Evolutionary conservation across 352 stramenopile species (phyloP).

Genomic region (Phytophthora podocarpi): DNA sequence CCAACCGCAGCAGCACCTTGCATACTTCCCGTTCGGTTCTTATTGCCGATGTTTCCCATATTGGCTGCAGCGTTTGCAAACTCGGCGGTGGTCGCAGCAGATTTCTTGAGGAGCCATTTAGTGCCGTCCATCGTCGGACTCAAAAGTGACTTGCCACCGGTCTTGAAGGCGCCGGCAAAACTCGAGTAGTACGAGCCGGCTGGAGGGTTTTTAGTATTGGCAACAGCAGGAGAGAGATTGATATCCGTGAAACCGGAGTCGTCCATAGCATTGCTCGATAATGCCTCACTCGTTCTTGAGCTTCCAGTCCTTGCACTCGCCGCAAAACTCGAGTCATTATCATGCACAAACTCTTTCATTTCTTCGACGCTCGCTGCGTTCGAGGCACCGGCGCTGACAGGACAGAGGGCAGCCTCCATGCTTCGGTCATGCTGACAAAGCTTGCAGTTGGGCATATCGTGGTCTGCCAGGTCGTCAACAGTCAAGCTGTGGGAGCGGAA

Average conservation of each 20-base stretch:
- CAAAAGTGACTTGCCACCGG: constrained; percentile 68
- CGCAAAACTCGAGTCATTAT: constrained; percentile 11
- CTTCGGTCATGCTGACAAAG: constrained; percentile 67
- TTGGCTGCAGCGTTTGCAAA: constrained; percentile 34
- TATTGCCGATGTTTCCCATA: constrained; percentile 34
- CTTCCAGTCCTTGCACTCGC: constrained; percentile 16
- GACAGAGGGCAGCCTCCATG: constrained; percentile 14
- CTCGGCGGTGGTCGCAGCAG: constrained; percentile 31
- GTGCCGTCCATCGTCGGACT: constrained; percentile 64
- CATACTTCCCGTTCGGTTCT: constrained; percentile 31
- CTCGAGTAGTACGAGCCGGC: constrained; percentile 68
- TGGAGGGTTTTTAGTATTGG: constrained; percentile 13
- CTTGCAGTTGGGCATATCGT: constrained; percentile 62
- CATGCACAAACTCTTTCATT: constrained; percentile 17
- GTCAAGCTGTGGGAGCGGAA: constrained; percentile 57
- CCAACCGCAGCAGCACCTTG: neutral
- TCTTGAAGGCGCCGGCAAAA: constrained; percentile 73
- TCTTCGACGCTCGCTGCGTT: constrained; percentile 11
- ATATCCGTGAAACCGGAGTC: constrained; percentile 28
- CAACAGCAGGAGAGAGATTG: constrained; percentile 22
- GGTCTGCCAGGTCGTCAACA: constrained; percentile 74
- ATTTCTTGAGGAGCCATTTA: constrained; percentile 85
- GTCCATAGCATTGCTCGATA: constrained; percentile 4
- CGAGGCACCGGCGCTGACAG: neutral
- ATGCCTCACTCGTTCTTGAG: constrained; percentile 16